Percentiles rank a stretch among this genome's conserved stretches.
These are phyloP conservation scores for sorghum (Sorghum bicolor) DNA, from an alignment of 176 grass and related monocot species.

Conservation along the genomic window DNA sequence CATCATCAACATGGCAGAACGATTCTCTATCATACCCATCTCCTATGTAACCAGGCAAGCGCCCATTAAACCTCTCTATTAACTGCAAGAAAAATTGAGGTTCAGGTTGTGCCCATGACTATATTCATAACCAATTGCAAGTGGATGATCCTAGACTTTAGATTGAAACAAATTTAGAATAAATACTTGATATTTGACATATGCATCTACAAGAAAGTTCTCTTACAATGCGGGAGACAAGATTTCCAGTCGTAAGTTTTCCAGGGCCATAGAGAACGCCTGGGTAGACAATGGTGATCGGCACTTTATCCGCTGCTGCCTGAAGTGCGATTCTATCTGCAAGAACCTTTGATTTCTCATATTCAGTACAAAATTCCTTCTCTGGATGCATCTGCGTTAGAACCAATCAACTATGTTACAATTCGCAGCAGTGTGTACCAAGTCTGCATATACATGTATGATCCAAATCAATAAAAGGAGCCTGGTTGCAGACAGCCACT, in stretches of 20 bases:
- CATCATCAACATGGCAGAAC: constrained; percentile 82
- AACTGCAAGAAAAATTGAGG: constrained; percentile 47
- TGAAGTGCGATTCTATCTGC: constrained; percentile 78
- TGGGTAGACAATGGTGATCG: constrained; percentile 77
- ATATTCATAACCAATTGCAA: constrained; percentile 14
- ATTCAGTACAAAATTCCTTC: constrained; percentile 89
- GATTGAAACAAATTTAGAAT: constrained; percentile 6
- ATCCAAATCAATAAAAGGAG: not conserved
- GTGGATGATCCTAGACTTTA: not conserved
- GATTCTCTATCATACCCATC: constrained; percentile 69
- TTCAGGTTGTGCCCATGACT: constrained; percentile 22
- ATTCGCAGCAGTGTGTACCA: not conserved
- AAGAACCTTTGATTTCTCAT: constrained; percentile 89
- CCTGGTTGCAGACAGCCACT: not conserved
- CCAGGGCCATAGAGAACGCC: constrained; percentile 89
- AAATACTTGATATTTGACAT: not conserved
- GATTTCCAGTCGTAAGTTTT: constrained; percentile 83
- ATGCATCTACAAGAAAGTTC: constrained; percentile 5
- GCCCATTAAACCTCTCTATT: constrained; percentile 90
- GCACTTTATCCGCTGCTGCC: constrained; percentile 66
- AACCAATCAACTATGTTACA: constrained; percentile 6
- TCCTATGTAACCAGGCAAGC: constrained; percentile 88
- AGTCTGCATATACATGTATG: not conserved
- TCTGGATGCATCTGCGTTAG: constrained; percentile 60
- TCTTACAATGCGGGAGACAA: constrained; percentile 77